Conservation (phyloP, 2,329 filamentous ascomycete genomes). For the Aspergillus niger region DNA sequence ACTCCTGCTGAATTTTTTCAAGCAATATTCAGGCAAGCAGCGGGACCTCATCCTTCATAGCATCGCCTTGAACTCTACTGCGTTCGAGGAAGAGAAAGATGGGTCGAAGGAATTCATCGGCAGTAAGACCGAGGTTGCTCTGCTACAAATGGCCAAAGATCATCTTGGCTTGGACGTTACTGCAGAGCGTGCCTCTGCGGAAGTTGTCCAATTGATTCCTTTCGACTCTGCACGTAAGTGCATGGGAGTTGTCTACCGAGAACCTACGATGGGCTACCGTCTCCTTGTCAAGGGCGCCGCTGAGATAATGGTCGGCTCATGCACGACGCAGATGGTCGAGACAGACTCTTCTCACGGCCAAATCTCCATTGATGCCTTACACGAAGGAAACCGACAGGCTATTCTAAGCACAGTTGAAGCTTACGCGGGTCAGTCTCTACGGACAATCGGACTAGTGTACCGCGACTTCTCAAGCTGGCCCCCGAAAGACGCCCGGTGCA, state of each 20-base stretch:
- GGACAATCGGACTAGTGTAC: constrained; percentile 74
- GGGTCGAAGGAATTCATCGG: constrained; percentile 69
- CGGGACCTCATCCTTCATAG: constrained; percentile 44
- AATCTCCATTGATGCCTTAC: constrained; percentile 22
- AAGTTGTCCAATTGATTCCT: constrained; percentile 67
- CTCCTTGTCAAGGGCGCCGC: constrained; percentile 53
- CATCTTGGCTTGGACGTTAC: constrained; percentile 68
- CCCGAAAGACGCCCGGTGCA: constrained; percentile 55
- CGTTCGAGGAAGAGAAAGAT: constrained; percentile 73
- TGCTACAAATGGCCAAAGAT: constrained; percentile 69
- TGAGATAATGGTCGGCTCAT: constrained; percentile 47
- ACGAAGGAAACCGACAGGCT: constrained; percentile 24
- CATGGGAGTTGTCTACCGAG: constrained; percentile 51
- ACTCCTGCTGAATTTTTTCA: constrained; percentile 32
- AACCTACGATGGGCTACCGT: constrained; percentile 43
- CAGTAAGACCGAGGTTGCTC: constrained; percentile 75
- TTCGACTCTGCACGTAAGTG: constrained; percentile 77
- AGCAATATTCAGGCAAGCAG: constrained; percentile 33
- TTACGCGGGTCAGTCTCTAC: constrained; percentile 61
- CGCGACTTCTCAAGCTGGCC: constrained; percentile 72
- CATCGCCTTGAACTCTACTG: constrained; percentile 62
- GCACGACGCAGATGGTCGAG: constrained; percentile 37
- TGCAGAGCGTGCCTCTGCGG: constrained; percentile 63
- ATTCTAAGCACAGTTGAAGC: constrained; percentile 41
- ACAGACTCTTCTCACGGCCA: constrained; percentile 26